Percentiles rank a stretch among this genome's conserved stretches.
phyloP scores from a whole-genome alignment of 73 alveolate genomes.

The Paramecium octaurelia region DNA sequence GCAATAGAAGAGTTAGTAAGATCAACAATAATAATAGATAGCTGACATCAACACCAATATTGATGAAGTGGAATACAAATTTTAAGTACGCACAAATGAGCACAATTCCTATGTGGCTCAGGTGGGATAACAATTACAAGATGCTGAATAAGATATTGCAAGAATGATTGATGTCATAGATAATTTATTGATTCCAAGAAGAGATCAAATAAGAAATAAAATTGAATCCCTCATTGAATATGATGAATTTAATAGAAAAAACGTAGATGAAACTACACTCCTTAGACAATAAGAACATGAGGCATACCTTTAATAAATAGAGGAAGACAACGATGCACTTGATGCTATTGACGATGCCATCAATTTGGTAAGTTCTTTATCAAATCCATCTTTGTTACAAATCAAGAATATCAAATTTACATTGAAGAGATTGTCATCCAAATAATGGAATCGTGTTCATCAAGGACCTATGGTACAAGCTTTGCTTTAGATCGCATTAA shows the following conservation, averaged over 20 bases:
- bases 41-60: not conserved
- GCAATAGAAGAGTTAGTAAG: constrained; percentile 36
- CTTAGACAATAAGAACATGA: constrained; percentile 1
- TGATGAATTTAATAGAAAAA: constrained; percentile 13
- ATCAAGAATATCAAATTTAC: constrained; percentile 8
- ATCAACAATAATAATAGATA: not conserved
- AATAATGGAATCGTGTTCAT: constrained; percentile 33
- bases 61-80: constrained; percentile 7
- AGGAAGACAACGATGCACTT: not conserved
- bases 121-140: not conserved
- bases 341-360: constrained; percentile 43
- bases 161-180: constrained; percentile 42
- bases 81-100: constrained; percentile 8
- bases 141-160: constrained; percentile 43
- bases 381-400: not conserved
- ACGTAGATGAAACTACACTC: not conserved
- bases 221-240: not conserved
- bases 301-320: not conserved
- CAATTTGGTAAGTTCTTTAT: not conserved
- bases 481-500: not conserved
- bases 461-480: constrained; percentile 37
- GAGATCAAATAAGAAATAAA: not conserved
- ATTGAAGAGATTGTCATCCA: not conserved
- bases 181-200: constrained; percentile 28
- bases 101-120: constrained; percentile 12